A percentile compares a stretch with the other conserved stretches of the same genome.
These are phyloP conservation scores for Pseudogymnoascus sp. DNA, from an alignment of 2,329 filamentous ascomycete species.

Conservation along the genomic window DNA sequence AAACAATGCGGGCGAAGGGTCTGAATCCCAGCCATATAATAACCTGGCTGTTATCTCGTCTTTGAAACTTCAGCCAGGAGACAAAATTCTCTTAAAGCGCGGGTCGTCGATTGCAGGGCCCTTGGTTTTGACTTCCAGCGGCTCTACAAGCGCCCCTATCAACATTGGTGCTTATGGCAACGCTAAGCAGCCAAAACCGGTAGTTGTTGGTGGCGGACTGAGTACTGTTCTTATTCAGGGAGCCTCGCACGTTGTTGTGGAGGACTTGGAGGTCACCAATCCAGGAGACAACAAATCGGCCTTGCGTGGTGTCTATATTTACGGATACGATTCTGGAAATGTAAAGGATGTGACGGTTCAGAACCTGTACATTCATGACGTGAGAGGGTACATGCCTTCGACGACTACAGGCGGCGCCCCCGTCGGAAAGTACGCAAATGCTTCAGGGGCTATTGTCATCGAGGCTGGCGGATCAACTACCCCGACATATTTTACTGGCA, in stretches of 20 bases:
- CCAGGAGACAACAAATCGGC: background rate
- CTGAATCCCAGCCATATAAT: background rate
- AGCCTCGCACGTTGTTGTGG: background rate
- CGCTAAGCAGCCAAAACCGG: background rate
- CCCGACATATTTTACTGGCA: background rate
- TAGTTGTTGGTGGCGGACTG: background rate
- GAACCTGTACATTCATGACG: conserved; percentile 1
- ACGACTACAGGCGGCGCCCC: background rate
- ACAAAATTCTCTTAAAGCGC: background rate
- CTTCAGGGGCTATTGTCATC: background rate
- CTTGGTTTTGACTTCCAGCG: background rate
- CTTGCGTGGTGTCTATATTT: background rate
- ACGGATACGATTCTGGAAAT: background rate
- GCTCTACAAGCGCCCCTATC: background rate
- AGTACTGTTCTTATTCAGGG: background rate
- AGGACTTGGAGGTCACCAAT: background rate
- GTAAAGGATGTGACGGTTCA: background rate
- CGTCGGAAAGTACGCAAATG: background rate
- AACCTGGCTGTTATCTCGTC: background rate
- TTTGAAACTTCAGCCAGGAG: background rate
- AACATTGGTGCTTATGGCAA: background rate
- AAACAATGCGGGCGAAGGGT: background rate
- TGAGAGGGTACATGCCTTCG: conserved; percentile 2
- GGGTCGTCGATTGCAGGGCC: background rate
- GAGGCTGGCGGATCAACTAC: background rate